phyloP scores from a whole-genome alignment of 106 monocot genomes.

The Dioscorea dumetorum region DNA sequence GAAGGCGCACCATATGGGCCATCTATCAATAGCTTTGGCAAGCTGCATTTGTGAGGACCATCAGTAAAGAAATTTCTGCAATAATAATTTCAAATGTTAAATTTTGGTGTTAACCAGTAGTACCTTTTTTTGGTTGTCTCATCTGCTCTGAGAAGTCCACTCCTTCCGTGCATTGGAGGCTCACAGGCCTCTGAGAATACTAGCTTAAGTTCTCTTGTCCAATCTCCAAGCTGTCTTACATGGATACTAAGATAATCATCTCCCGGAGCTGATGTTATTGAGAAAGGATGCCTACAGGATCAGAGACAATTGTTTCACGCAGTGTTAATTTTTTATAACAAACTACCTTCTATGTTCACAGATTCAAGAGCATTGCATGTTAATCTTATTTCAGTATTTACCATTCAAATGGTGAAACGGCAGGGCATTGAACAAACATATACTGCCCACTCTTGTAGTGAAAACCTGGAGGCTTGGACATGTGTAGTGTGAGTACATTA shows the following conservation, averaged over 20 bases:
- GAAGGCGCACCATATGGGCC: constrained; percentile 88
- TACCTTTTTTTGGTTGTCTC: constrained; percentile 60
- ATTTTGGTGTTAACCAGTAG: too few relatives aligned
- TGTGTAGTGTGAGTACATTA: constrained; percentile 75
- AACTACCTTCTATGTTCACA: too few relatives aligned
- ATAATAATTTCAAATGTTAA: too few relatives aligned
- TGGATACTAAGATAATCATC: constrained; percentile 65
- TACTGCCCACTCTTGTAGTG: constrained; percentile 91
- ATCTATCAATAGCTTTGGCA: constrained; percentile 89
- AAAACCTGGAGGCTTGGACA: constrained; percentile 77
- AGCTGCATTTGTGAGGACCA: constrained; percentile 26
- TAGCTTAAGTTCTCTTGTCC: constrained; percentile 61
- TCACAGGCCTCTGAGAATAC: constrained; percentile 67
- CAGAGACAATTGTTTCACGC: too few relatives aligned
- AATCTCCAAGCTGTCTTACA: constrained; percentile 64
- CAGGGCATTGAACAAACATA: constrained; percentile 89
- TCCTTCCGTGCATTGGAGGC: constrained; percentile 47
- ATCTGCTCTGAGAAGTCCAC: constrained; percentile 65
- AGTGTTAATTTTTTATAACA: too few relatives aligned
- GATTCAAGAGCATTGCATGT: too few relatives aligned
- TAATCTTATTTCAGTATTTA: neutral
- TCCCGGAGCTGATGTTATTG: constrained; percentile 74
- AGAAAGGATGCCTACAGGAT: constrained; percentile 64
- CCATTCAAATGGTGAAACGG: constrained; percentile 90
- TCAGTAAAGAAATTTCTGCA: too few relatives aligned